A percentile compares a stretch with the other conserved stretches of the same genome.
These are phyloP conservation scores for Cercophora scortea DNA, from an alignment of 495 filamentous ascomycete genomes.

Conservation along the genomic window DNA sequence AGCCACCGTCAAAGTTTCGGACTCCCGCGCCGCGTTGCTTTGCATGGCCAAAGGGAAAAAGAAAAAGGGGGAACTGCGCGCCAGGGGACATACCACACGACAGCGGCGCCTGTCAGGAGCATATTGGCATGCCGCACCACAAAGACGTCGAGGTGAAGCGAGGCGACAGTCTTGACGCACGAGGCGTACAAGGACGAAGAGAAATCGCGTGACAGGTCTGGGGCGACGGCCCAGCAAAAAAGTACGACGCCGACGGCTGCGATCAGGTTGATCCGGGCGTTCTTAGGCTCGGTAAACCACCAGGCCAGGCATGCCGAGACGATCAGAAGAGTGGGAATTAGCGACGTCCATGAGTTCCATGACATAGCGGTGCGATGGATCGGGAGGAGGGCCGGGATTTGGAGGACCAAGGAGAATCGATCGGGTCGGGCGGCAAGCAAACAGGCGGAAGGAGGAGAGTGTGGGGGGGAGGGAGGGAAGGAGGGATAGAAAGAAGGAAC, in stretches of 20 bases:
- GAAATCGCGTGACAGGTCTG: conserved; percentile 31
- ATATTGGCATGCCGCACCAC: conserved; percentile 36
- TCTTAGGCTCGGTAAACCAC: conserved; percentile 43
- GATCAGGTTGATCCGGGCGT: conserved; percentile 35
- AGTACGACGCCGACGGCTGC: conserved; percentile 37
- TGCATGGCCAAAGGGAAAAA: background rate
- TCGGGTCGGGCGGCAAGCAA: background rate
- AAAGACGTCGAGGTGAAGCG: conserved; percentile 31
- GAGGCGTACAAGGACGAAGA: conserved; percentile 29
- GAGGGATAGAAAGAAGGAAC: background rate
- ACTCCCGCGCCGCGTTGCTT: background rate
- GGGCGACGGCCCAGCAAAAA: conserved; percentile 38
- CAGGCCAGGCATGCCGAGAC: conserved; percentile 40
- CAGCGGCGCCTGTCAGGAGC: conserved; percentile 35
- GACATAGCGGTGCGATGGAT: conserved; percentile 34
- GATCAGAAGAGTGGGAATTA: conserved; percentile 42
- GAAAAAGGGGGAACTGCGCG: background rate
- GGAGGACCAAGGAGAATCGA: background rate
- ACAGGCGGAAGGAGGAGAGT: background rate
- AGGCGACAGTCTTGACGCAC: conserved; percentile 21
- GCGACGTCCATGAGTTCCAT: conserved; percentile 43
- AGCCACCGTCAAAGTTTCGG: background rate
- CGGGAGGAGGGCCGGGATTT: conserved; percentile 1
- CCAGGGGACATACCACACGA: conserved; percentile 31
- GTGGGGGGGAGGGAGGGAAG: background rate